These are phyloP conservation scores for Lasiodiplodia sp. DNA, from an alignment of 2,329 filamentous ascomycete species.

Conservation along the genomic window DNA sequence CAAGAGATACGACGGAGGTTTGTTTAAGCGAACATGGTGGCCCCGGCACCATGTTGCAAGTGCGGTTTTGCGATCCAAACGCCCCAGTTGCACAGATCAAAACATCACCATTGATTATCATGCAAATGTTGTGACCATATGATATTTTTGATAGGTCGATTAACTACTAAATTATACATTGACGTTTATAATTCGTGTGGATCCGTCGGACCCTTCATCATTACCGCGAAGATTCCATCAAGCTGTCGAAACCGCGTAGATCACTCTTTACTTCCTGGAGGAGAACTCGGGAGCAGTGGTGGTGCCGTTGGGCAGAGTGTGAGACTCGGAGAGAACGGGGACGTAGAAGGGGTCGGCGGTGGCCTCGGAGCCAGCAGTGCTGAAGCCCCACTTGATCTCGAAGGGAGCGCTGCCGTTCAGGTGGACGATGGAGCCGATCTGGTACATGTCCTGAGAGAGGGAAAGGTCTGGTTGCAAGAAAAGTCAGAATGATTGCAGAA, in stretches of 20 bases:
- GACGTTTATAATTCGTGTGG: neutral
- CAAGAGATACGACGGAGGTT: no score
- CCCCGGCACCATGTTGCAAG: no score
- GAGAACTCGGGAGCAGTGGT: slow-evolving; percentile 1
- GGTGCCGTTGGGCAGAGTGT: slow-evolving; percentile 19
- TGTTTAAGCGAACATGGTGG: no score
- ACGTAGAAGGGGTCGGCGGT: slow-evolving; percentile 1
- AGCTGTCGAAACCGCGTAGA: neutral
- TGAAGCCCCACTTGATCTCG: neutral
- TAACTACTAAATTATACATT: slow-evolving; percentile 5
- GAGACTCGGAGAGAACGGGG: neutral
- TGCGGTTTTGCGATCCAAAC: no score
- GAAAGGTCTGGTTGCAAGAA: neutral
- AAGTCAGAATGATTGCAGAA: neutral
- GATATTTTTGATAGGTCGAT: neutral
- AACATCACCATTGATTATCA: neutral
- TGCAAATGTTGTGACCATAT: neutral
- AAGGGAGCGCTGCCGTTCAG: slow-evolving; percentile 17
- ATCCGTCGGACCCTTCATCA: neutral
- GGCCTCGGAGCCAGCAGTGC: neutral
- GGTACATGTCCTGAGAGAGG: slow-evolving; percentile 18
- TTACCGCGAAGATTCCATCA: neutral
- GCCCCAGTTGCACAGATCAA: neutral
- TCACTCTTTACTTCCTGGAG: neutral
- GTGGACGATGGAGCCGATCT: slow-evolving; percentile 3